Evolutionary conservation across 495 filamentous ascomycete species (phyloP), one percentile per base, ranked within the genome.

Genomic region (Penicillium crystallinum): DNA sequence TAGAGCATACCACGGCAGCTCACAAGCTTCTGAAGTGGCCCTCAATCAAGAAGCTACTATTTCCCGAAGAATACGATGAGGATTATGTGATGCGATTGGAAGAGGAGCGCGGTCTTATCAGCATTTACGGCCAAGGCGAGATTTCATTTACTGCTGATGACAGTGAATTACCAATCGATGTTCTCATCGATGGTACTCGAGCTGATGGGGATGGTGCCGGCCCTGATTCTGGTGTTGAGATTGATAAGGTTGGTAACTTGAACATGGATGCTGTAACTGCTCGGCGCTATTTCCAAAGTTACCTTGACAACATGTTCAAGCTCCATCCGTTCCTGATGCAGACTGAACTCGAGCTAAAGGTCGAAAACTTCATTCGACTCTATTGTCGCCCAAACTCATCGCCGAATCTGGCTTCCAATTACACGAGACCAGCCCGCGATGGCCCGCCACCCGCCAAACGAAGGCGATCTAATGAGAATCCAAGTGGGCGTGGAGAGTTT

Each of bases 311-410:
- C 62, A 86, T 98, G 34, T 87, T 96, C 58, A 88, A 83, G 47
- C 81, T 98, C 64, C 93, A 97, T 65, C 93, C 93, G 11, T 91
- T 97, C 61, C 77, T 98, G 33, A 75, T 86, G 56, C 73, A 77
- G 41, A 58, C 60, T 5, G 68, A 70, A 14, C 61, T 87, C 14
- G 61, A 64, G 1, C 58, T 65, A 21, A 77, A 78, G 61, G 66
- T 84, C 10, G 69, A 78, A n/a, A 57, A 55, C 4, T 88, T 89
- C 56, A 70, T 77, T 23, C 45, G 59, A 14, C 48, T 50, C 23
- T 73, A 77, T 49, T 74, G 70, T 36, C 62, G 62, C 12, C 48
- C 45, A 14, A 56, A 40, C 29, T 12, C 57, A 3, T 63, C 65
- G 2, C 51, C 50, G 3, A 29, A 8, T 22, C 38, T 31, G 2